Base-by-base conservation (phyloP, 257 asterid genomes). In the Capsicum baccatum region DNA sequence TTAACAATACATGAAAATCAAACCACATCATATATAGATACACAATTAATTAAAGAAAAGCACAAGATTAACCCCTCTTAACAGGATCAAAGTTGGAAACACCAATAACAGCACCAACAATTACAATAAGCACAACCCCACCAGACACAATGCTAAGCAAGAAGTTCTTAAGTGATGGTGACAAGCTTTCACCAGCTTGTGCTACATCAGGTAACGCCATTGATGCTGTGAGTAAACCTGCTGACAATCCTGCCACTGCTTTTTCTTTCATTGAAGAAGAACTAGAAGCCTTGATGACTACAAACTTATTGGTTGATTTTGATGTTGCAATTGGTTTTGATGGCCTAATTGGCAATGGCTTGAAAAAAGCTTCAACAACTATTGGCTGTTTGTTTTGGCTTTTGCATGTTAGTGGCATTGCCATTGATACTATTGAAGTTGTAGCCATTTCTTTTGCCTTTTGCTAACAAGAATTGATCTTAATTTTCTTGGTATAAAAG, bases 61-160 rank as follows among this genome's bases (percentile, higher is more conserved):
- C 13, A 69, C 13, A 70, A 39, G 15, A 68, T 94, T 92, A 95
- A 91, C 83, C 64, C 87, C 97, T 83, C 90, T 92, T 95, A 85
- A 95, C 97, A 35, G 97, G 99, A 79, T 94, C 99, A 60, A 95
- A 95, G 93, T 92, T 95, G 86, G 98, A 78, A 21, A 95, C 94
- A 50, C 94, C 97, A 56, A 93, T 42, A 26, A 95, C 88, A n/a
- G 92, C 98, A 12, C 93, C 97, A 26, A 90, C 3, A 39, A 95
- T 80, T 79, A 91, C 94, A n/a, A 62, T 74, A 83, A 90, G 90
- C 60, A 95, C 98, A 6, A 89, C 91, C 19, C 98, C 97, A 42
- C 98, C 98, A 6, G 98, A 95, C 7, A 16, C 91, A 55, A 92
- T 95, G 87, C 98, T 95, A 79, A 92, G 91, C 91, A 94, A 81